phyloP scores from a whole-genome alignment of 208 protist species.

The Trypanosoma caninum region DNA sequence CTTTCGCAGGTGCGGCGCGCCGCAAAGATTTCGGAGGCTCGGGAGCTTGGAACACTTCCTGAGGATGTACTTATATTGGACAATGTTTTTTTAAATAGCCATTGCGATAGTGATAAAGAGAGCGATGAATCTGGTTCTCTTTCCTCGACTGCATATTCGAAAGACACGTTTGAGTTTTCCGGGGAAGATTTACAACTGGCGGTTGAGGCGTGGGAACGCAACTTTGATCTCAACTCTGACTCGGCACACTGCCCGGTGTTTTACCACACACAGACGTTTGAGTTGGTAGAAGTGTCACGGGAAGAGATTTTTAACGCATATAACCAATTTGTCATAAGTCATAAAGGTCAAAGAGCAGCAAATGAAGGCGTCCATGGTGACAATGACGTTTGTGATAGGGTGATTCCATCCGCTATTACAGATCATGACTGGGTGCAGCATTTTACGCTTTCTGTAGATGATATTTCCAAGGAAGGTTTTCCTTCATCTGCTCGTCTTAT shows the following conservation, averaged over 20 bases:
- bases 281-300: slow-evolving; percentile 14
- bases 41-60: slow-evolving; percentile 26
- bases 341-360: neutral
- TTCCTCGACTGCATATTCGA: neutral
- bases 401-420: slow-evolving; percentile 15
- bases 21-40: slow-evolving; percentile 42
- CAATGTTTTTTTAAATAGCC: slow-evolving; percentile 9
- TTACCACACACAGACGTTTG: slow-evolving; percentile 9
- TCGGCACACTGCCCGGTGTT: slow-evolving; percentile 3
- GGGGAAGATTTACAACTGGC: slow-evolving; percentile 20
- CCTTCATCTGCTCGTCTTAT: slow-evolving; percentile 5
- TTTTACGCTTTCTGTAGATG: slow-evolving; percentile 35
- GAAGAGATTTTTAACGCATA: slow-evolving; percentile 13
- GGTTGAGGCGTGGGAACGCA: slow-evolving; percentile 22
- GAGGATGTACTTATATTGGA: slow-evolving; percentile 10
- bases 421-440: slow-evolving; percentile 31
- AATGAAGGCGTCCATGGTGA: neutral
- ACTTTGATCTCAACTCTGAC: slow-evolving; percentile 3
- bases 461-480: slow-evolving; percentile 28
- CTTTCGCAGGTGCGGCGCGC: slow-evolving; percentile 38
- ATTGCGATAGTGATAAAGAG: no score
- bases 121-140: no score
- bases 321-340: slow-evolving; percentile 14
- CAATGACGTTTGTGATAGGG: neutral
- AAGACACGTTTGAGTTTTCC: slow-evolving; percentile 1